Evolutionary conservation across 2,329 filamentous ascomycete species (phyloP), one percentile per base, ranked within the genome.

Genomic region (Biscogniauxia sp.): DNA sequence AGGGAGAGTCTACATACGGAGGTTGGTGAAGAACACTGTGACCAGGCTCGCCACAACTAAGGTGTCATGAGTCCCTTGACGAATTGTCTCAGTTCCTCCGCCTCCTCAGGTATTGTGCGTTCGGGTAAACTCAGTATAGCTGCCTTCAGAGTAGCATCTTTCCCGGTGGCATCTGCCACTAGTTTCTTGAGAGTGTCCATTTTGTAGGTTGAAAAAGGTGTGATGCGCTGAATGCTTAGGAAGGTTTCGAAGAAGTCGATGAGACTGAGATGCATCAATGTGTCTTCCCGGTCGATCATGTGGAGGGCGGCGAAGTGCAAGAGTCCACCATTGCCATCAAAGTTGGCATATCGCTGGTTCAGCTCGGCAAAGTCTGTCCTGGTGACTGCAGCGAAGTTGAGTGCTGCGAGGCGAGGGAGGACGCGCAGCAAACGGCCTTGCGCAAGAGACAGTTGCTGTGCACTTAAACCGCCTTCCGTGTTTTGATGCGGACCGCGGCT

Each of bases 171-270:
- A 17, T 76, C 72, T 37, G 67, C 69, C n/a, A 84, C 69, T 3
- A 85, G 61, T 8, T 69, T 70, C 26, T 74, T 70, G 2, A 80
- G 70, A 7, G 74, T 69, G 3, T 69, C 70, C 20, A 79, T 73
- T 59, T 76, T 76, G 56, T 74, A 72, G 0, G 72, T 72, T 57
- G 66, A 74, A 55, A 71, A 75, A 15, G 72, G 74, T 0, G 78
- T 74, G 4, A 80, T 70, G 15, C 80, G 73, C 75, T 84, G 77
- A 37, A 82, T 74, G 55, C 77, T 80, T 26, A 85, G 71, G 20
- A 85, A 73, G 7, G 75, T 73, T 72, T 84, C 80, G 65, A 82
- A 82, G 61, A 84, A 85, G 63, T 84, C 80, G n/a, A 83, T 71
- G 20, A 85, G 74, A 57, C 65, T 82, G 6, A 82, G 71, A 51